Conservation (phyloP, 495 filamentous ascomycete species). For the Neurospora cerealis region DNA sequence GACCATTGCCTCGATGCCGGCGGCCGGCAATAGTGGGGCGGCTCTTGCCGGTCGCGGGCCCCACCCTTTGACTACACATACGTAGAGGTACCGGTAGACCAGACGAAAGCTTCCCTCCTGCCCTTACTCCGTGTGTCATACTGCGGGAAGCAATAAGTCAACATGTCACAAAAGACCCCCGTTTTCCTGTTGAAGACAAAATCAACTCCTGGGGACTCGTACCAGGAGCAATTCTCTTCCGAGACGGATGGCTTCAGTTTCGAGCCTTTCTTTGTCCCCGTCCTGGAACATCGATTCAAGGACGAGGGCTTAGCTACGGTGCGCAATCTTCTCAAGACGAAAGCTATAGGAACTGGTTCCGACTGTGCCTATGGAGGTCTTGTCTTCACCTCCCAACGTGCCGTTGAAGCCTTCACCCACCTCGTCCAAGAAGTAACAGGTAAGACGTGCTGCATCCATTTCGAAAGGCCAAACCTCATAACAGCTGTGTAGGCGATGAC, state of each 20-base stretch:
- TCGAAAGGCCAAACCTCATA: not conserved
- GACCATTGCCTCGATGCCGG: not conserved
- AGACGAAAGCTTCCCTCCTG: not conserved
- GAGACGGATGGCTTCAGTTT: slow-evolving; percentile 33
- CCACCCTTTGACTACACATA: not conserved
- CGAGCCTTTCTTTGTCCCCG: slow-evolving; percentile 67
- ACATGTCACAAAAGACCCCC: slow-evolving; percentile 32
- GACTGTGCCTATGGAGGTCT: slow-evolving; percentile 61
- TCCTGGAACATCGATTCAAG: slow-evolving; percentile 61
- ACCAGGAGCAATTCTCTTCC: slow-evolving; percentile 61
- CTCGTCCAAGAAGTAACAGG: slow-evolving; percentile 47
- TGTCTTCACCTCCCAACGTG: slow-evolving; percentile 89
- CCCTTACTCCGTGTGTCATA: not conserved
- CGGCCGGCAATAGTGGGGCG: not conserved
- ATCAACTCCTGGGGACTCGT: slow-evolving; percentile 67
- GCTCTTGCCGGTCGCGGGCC: not conserved
- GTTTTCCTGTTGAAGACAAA: slow-evolving; percentile 81
- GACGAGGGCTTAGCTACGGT: slow-evolving; percentile 33
- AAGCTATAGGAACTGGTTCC: slow-evolving; percentile 19
- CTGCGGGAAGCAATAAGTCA: not conserved
- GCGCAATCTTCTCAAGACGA: slow-evolving; percentile 21
- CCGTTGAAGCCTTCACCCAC: slow-evolving; percentile 73
- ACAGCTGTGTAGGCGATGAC: slow-evolving; percentile 14
- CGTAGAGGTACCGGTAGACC: not conserved
- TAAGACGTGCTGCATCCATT: slow-evolving; percentile 11